These are phyloP conservation scores for Aspergillus cristatus DNA, from an alignment of 495 filamentous ascomycete species.

Conservation along the genomic window DNA sequence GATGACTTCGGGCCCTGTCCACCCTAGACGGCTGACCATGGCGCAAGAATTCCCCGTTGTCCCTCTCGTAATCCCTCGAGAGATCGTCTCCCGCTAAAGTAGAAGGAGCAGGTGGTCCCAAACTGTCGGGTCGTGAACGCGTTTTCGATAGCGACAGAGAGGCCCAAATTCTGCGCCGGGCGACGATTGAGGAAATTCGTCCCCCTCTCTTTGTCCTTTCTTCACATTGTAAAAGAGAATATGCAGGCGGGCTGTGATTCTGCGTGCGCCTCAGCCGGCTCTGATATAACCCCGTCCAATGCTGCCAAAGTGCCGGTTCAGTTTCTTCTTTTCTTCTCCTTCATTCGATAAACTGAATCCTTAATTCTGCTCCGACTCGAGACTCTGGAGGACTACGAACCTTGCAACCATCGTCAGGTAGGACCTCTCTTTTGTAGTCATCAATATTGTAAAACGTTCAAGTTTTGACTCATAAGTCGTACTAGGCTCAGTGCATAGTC, in stretches of 20 bases:
- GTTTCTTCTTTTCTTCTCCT: conserved; percentile 3
- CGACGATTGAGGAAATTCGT: no score
- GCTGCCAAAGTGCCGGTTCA: conserved; percentile 7
- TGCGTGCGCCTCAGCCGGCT: conserved; percentile 1
- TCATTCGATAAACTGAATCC: not conserved
- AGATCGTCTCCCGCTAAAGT: not conserved
- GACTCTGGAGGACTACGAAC: not conserved
- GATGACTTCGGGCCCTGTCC: no score
- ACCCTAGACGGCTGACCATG: no score
- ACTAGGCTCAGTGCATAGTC: no score
- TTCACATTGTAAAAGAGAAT: no score
- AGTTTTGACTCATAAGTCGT: not conserved
- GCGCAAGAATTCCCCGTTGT: conserved; percentile 7
- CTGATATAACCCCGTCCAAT: conserved; percentile 23
- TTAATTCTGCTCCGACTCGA: not conserved
- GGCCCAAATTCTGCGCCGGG: not conserved
- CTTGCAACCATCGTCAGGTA: not conserved
- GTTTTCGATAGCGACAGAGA: conserved; percentile 11
- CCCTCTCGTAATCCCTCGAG: conserved; percentile 1
- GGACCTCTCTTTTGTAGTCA: not conserved
- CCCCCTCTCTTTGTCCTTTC: conserved; percentile 6
- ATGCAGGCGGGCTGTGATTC: conserved; percentile 2
- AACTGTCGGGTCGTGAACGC: conserved; percentile 21
- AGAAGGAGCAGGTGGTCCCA: conserved; percentile 21
- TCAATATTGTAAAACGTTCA: no score